These are phyloP conservation scores for Hypoxylon sp. DNA, from an alignment of 2,329 filamentous ascomycete genomes.

Conservation along the genomic window DNA sequence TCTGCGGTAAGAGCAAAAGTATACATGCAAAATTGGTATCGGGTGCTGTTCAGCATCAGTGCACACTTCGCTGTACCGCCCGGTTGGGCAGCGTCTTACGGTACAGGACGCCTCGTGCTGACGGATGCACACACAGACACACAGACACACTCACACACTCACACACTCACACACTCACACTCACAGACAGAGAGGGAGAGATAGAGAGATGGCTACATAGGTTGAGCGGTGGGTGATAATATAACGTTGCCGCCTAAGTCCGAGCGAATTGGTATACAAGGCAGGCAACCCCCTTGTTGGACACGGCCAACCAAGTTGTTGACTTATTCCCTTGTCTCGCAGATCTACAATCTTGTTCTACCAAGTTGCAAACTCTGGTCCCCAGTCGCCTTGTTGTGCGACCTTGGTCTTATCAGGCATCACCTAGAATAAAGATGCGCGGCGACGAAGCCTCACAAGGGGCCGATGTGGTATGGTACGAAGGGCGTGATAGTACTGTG, in stretches of 20 bases:
- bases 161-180: too few relatives aligned
- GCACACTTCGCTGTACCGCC: conserved; percentile 2
- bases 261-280: conserved; percentile 26
- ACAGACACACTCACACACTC: too few relatives aligned
- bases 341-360: conserved; percentile 28
- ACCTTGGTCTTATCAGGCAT: conserved; percentile 4
- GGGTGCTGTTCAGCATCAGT: conserved; percentile 1
- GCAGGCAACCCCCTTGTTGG: conserved; percentile 19
- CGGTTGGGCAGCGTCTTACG: conserved; percentile 7
- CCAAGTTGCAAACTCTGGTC: conserved; percentile 9
- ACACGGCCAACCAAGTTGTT: conserved; percentile 15
- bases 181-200: neutral
- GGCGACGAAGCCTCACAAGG: neutral
- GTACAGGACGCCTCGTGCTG: conserved; percentile 2
- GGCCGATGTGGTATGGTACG: neutral
- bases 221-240: conserved; percentile 18
- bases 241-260: conserved; percentile 37
- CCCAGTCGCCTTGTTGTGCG: conserved; percentile 18
- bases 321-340: conserved; percentile 14
- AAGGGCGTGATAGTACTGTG: neutral
- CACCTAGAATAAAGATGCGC: conserved; percentile 1
- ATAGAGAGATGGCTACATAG: neutral
- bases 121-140: too few relatives aligned
- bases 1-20: conserved; percentile 1
- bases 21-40: neutral